Base-by-base conservation (phyloP, 169 alveolate species). In the Plasmodium blacklocki region DNA sequence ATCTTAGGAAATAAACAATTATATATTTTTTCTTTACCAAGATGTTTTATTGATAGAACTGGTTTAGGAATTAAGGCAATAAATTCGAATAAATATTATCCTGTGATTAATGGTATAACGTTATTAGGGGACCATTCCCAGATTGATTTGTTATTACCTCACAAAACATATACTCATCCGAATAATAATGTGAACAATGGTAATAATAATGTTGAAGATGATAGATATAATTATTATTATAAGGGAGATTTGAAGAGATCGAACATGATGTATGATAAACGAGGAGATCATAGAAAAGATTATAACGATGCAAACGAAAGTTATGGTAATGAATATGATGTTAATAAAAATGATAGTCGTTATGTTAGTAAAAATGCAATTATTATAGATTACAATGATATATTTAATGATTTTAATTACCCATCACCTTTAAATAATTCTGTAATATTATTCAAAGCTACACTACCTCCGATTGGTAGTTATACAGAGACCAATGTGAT, bases 41-140 rank as follows among this genome's bases (percentile, higher is more conserved):
- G 96, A 93, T 75, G 95, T 74, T 94, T 95, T 88, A 92, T 95
- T 50, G 97, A 95, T 76, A 93, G 97, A 83, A 95, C 97, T 2
- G 97, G 97, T 14, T 70, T 94, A 43, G 95, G 96, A 19, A 75
- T 95, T 11, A 80, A 89, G 56, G 96, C 96, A 0, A 90, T 83
- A 26, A 94, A 91, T 88, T 92, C 92, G 5, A 88, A 90, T 47
- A 92, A 83, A n/a, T 88, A 74, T 54, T 92, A 86, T 64, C 96
- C 96, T 4, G 92, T 88, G 21, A 85, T 94, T 76, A 92, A 94
- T 75, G 95, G 95, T 6, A 88, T 93, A 52, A 78, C 94, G 0
- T 93, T 93, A 74, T 88, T 95, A 83, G 91, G 87, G 6, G 88
- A 86, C 12, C 71, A 32, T 59, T 86, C 92, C 5, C 92, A 86